Conservation (phyloP, 2,329 filamentous ascomycete species). For the Grosmannia huntii region DNA sequence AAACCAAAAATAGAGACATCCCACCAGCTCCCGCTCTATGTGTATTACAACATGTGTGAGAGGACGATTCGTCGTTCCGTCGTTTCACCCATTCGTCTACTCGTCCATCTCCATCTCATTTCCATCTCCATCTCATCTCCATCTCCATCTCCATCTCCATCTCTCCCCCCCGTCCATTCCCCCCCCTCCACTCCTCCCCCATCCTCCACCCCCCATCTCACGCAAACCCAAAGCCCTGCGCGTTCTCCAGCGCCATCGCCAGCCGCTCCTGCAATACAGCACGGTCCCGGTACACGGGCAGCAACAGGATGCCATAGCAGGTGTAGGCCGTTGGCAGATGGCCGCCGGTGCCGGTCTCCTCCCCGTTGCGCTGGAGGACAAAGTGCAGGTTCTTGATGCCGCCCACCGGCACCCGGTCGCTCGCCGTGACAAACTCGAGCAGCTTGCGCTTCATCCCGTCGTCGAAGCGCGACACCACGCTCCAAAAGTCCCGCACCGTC, state of each 20-base stretch:
- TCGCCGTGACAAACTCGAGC: conserved; percentile 90
- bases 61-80: too few species aligned
- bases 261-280: conserved; percentile 63
- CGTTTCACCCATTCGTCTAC: too few species aligned
- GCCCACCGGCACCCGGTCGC: conserved; percentile 77
- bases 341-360: conserved; percentile 38
- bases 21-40: too few species aligned
- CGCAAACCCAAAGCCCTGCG: conserved; percentile 78
- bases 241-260: conserved; percentile 75
- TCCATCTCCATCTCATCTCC: too few species aligned
- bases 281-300: conserved; percentile 68
- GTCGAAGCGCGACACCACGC: conserved; percentile 55
- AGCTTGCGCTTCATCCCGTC: conserved; percentile 60
- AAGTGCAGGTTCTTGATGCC: conserved; percentile 76
- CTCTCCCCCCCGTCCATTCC: too few species aligned
- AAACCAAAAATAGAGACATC: too few species aligned
- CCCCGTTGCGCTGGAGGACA: conserved; percentile 64
- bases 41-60: too few species aligned
- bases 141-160: too few species aligned
- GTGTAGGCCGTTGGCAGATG: conserved; percentile 79
- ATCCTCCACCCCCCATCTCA: too few species aligned
- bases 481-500: conserved; percentile 73
- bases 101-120: too few species aligned
- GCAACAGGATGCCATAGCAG: conserved; percentile 76
- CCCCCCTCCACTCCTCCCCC: too few species aligned